Evolutionary conservation across 1,284 basidiomycete species (phyloP).

Genomic region (Microbotryum violaceum): DNA sequence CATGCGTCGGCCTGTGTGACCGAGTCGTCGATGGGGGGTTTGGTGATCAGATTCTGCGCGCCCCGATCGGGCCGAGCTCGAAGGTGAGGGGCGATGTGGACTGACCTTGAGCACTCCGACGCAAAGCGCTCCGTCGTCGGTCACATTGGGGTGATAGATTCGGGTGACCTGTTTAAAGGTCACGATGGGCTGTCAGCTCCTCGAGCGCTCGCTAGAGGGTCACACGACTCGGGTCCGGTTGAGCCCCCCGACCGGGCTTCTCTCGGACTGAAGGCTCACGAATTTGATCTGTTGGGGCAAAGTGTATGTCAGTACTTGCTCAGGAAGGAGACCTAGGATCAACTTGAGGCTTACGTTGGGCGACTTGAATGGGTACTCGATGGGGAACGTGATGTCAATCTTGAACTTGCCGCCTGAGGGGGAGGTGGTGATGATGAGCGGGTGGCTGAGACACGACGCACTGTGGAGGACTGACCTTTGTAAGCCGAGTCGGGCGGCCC

Average conservation of each 20-base stretch:
- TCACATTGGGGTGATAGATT: conserved; percentile 88
- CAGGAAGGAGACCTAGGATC: neutral
- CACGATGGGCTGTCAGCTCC: neutral
- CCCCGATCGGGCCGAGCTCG: neutral
- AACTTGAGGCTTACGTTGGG: conserved; percentile 45
- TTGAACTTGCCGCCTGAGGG: conserved; percentile 61
- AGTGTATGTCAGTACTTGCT: neutral
- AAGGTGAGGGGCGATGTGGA: neutral
- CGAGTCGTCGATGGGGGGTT: neutral
- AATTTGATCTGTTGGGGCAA: conserved; percentile 30
- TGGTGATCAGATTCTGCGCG: neutral
- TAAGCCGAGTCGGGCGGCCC: conserved; percentile 27
- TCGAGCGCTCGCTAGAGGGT: neutral
- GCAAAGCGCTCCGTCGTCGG: conserved; percentile 61
- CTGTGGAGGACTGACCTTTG: conserved; percentile 10
- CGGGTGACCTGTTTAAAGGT: conserved; percentile 50
- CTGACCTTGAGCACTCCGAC: conserved; percentile 53
- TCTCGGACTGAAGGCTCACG: conserved; percentile 12
- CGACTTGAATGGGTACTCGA: conserved; percentile 76
- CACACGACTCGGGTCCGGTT: too few relatives aligned
- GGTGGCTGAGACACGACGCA: neutral
- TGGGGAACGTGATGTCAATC: conserved; percentile 61
- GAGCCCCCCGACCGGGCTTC: too few relatives aligned
- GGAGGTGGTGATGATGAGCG: too few relatives aligned
- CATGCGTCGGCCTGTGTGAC: conserved; percentile 48